Evolutionary conservation across 192 early-diverging fungal genomes (phyloP).

Genomic region (Coemansia sp.): DNA sequence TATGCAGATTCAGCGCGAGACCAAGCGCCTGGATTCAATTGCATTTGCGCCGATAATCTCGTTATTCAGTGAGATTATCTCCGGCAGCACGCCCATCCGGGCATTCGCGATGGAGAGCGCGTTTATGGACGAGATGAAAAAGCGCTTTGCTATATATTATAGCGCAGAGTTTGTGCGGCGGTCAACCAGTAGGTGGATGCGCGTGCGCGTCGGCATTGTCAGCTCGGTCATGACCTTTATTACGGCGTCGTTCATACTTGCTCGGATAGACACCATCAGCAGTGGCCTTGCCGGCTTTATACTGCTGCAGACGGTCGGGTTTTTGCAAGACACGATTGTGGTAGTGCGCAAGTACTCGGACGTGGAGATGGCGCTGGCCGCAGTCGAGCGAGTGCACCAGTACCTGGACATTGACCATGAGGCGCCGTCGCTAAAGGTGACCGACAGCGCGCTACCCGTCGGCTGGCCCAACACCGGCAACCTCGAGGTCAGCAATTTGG

Average conservation of each 20-base stretch:
- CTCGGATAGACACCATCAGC: slow-evolving; percentile 53
- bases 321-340: slow-evolving; percentile 70
- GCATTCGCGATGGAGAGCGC: slow-evolving; percentile 70
- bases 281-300: slow-evolving; percentile 83
- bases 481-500: slow-evolving; percentile 62
- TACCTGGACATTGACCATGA: slow-evolving; percentile 80
- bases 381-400: slow-evolving; percentile 76
- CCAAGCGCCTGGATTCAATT: slow-evolving; percentile 76
- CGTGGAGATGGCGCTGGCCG: slow-evolving; percentile 75
- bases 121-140: slow-evolving; percentile 58
- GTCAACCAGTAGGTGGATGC: slow-evolving; percentile 75
- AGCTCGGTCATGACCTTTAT: slow-evolving; percentile 67
- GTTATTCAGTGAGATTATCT: slow-evolving; percentile 72
- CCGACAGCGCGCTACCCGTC: slow-evolving; percentile 48
- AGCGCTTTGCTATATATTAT: slow-evolving; percentile 64
- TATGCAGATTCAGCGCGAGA: slow-evolving; percentile 68
- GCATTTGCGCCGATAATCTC: slow-evolving; percentile 66
- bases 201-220: slow-evolving; percentile 69
- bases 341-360: slow-evolving; percentile 65
- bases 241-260: slow-evolving; percentile 62
- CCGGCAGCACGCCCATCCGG: slow-evolving; percentile 67
- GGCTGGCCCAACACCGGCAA: slow-evolving; percentile 65
- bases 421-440: slow-evolving; percentile 52
- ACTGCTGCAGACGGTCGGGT: slow-evolving; percentile 75
- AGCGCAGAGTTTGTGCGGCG: slow-evolving; percentile 74